phyloP scores from a whole-genome alignment of 176 grass and related monocot species.

The Miscanthus lutarioriparius region DNA sequence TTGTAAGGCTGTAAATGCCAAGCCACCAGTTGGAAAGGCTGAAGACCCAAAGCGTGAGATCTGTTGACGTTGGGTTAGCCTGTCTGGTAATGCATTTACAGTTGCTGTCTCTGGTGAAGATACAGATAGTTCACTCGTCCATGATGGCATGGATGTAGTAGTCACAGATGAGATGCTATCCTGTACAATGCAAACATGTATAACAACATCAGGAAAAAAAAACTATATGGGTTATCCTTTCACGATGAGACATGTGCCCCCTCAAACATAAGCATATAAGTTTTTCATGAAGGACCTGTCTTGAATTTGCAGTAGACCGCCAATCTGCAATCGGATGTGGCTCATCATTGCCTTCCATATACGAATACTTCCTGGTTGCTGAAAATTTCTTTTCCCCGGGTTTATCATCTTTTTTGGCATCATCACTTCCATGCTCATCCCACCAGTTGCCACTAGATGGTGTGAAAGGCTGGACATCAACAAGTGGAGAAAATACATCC shows the following conservation, averaged over 20 bases:
- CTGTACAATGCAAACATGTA: conserved; percentile 48
- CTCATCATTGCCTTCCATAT: conserved; percentile 59
- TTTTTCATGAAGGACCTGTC: conserved; percentile 57
- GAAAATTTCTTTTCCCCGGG: conserved; percentile 59
- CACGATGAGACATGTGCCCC: neutral
- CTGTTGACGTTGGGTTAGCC: conserved; percentile 54
- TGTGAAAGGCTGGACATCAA: conserved; percentile 95
- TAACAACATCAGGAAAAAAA: conserved; percentile 15
- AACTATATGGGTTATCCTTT: neutral
- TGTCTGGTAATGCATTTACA: conserved; percentile 58
- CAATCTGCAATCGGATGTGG: conserved; percentile 70
- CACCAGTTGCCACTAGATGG: conserved; percentile 78
- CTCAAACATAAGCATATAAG: conserved; percentile 29
- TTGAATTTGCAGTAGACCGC: conserved; percentile 66
- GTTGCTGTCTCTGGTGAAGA: conserved; percentile 48
- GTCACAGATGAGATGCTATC: conserved; percentile 50
- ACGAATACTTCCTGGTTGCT: conserved; percentile 61
- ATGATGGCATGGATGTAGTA: conserved; percentile 46
- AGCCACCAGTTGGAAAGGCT: conserved; percentile 49
- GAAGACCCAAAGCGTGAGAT: conserved; percentile 65
- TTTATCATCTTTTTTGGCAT: conserved; percentile 70
- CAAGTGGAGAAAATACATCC: conserved; percentile 99
- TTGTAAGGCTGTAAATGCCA: conserved; percentile 53
- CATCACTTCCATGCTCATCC: conserved; percentile 83
- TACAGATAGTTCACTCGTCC: conserved; percentile 65